Evolutionary conservation across 2,329 filamentous ascomycete species (phyloP).

Genomic region (Magnaporthales sp.): DNA sequence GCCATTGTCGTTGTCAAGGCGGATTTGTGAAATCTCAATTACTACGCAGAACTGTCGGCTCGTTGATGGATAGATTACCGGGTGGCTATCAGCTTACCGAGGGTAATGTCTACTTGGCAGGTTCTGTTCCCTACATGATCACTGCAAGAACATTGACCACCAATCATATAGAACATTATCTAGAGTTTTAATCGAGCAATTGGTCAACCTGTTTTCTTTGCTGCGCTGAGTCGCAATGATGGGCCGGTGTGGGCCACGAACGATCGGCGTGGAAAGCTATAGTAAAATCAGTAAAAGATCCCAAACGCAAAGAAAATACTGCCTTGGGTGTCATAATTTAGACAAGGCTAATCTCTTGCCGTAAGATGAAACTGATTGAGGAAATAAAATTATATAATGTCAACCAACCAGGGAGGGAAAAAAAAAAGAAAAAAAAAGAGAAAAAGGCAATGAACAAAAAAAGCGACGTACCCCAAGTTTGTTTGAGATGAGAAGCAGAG

Average conservation of each 20-base stretch:
- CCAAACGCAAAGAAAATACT: too few species aligned
- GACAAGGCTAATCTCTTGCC: too few species aligned
- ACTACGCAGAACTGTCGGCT: background rate
- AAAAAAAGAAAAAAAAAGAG: background rate
- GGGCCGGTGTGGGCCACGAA: too few species aligned
- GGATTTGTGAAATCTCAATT: background rate
- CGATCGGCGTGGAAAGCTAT: too few species aligned
- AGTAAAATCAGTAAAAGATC: too few species aligned
- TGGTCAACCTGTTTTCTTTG: too few species aligned
- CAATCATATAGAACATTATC: too few species aligned
- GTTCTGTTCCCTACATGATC: background rate
- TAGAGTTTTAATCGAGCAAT: too few species aligned
- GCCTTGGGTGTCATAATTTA: too few species aligned
- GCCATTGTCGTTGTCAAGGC: background rate
- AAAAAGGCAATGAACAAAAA: background rate
- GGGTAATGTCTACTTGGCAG: background rate
- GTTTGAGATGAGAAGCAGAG: background rate
- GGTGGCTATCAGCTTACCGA: background rate
- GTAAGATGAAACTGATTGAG: too few species aligned
- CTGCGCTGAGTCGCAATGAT: too few species aligned
- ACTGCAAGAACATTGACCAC: background rate
- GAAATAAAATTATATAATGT: too few species aligned
- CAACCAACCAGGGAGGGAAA: background rate
- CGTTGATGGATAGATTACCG: background rate
- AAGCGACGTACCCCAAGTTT: background rate